Evolutionary conservation across 805 yeast genomes (phyloP), one percentile per base, ranked within the genome.

Genomic region (Yamadazyma kitorensis): DNA sequence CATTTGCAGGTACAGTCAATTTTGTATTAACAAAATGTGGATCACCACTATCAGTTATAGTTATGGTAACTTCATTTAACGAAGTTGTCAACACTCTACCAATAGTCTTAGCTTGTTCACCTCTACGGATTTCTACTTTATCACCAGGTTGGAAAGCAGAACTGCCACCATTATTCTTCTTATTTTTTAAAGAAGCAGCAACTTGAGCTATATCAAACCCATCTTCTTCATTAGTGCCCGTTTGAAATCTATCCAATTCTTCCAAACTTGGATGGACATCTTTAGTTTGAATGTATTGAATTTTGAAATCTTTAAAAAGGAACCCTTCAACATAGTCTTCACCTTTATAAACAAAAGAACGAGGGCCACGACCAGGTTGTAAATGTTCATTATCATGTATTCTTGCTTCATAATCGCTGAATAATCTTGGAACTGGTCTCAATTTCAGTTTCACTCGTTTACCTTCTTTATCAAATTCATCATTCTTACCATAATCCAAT

Each of bases 311-410:
- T 53, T 93, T 93, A 59, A 67, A 79, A 22, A 93, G 68, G 60
- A 80, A 93, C 11, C 98, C 98, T 48, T 87, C 89, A 29, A 72
- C 78, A 61, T 86, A 93, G 51, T 87, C 96, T 38, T 93, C 98
- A 39, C 86, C 87, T 51, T 77, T 76, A 59, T 89, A 93, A 13
- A 82, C 62, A 55, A 72, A 91, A 26, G 74, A 63, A 34, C 76
- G 64, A 17, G 79, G 73, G 40, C 75, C 80, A 44, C 78, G 61
- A 30, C 86, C 83, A 6, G 80, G 78, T 38, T 78, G 76, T 36
- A 86, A 67, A 52, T 75, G 79, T 32, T 80, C 82, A 15, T 82
- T 79, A 56, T 93, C 98, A 54, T 82, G 74, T 55, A 82, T 81
- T 42, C 82, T 70, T 2, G 98, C 98, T 59, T 91, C 96, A 43